Evolutionary conservation across 768 basidiomycete species (phyloP).

Genomic region (Sistotremastrum niveocremeum): DNA sequence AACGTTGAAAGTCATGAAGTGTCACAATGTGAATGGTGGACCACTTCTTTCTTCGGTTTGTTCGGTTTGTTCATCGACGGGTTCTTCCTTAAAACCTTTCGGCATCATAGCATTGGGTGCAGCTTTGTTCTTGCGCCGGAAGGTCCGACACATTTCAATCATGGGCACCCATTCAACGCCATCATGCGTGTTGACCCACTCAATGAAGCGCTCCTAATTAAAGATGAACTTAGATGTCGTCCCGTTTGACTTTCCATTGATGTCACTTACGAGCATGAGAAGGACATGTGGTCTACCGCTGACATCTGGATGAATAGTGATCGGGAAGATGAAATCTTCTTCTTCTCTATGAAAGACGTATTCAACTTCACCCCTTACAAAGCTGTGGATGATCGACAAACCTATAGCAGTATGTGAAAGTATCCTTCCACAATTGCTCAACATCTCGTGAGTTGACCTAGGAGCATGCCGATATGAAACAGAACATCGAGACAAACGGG

Average conservation of each 20-base stretch:
- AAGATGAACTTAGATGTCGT: background rate
- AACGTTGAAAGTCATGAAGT: too few species aligned
- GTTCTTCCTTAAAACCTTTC: slow-evolving; percentile 18
- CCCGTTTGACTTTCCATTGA: background rate
- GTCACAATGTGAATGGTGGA: too few species aligned
- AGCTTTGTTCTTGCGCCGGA: slow-evolving; percentile 38
- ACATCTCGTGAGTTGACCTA: slow-evolving; percentile 54
- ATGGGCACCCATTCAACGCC: slow-evolving; percentile 60
- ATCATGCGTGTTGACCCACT: slow-evolving; percentile 59
- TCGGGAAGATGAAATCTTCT: slow-evolving; percentile 55
- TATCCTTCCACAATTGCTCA: slow-evolving; percentile 66
- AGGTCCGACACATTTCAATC: slow-evolving; percentile 52
- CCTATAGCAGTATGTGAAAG: slow-evolving; percentile 56
- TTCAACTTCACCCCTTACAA: slow-evolving; percentile 1
- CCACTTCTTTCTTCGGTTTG: too few species aligned
- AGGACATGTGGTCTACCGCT: slow-evolving; percentile 64
- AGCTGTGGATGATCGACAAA: slow-evolving; percentile 8
- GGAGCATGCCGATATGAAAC: background rate
- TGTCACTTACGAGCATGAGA: slow-evolving; percentile 46
- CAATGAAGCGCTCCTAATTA: slow-evolving; percentile 51
- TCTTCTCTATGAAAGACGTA: slow-evolving; percentile 30
- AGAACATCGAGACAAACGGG: background rate
- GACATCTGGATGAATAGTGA: slow-evolving; percentile 71
- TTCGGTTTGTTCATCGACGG: background rate
- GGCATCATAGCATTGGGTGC: slow-evolving; percentile 44